Evolutionary conservation across 2,329 filamentous ascomycete genomes (phyloP), one percentile per base, ranked within the genome.

Genomic region (Epichloe coenophiala): DNA sequence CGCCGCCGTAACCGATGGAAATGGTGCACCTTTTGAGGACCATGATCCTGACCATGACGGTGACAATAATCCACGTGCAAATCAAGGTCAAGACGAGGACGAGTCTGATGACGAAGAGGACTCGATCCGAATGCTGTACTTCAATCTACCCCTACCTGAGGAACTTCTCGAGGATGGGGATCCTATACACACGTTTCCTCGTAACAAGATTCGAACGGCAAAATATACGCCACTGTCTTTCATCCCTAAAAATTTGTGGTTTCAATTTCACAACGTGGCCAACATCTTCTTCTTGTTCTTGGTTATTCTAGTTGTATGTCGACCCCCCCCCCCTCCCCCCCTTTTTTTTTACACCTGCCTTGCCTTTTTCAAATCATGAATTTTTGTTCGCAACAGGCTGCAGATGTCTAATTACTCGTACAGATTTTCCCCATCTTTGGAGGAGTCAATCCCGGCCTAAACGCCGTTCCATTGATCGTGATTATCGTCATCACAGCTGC

Each of bases 241-340:
- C 68, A 68, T 98, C 31, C 93, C 93, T 13, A 97, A 97, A 72
- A 97, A 98, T 68, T 65, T 98, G 62, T 98, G 84, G 81, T 88
- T 95, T 57, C 94, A 98, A 68, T 97, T 98, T 64, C 91, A 98
- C 70, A 97, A 97, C 63, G 85, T 98, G 61, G 93, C 93, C 63
- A 98, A 98, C 67, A 84, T 97, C 49, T 98, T 97, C 71, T 98
- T 98, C 77, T 75, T 97, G 59, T 96, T 97, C 70, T 78, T 91
- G 60, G 90, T 96, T 64, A 95, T 98, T 63, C 78, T 98, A 53
- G 83, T 84, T 62, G 93, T 97, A 83, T 76, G 90, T 65, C 46
- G 3, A 19, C 23, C 37, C 44, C 52, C 44, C 48, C 40, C 5
- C 5, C 1, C 7, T 7, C 7, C 5, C 4, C 4, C 3, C 19